A percentile compares a stretch with the other conserved stretches of the same genome.
These are phyloP conservation scores for Trichoderma pleuroti DNA, from an alignment of 2,329 filamentous ascomycete genomes.

Conservation along the genomic window DNA sequence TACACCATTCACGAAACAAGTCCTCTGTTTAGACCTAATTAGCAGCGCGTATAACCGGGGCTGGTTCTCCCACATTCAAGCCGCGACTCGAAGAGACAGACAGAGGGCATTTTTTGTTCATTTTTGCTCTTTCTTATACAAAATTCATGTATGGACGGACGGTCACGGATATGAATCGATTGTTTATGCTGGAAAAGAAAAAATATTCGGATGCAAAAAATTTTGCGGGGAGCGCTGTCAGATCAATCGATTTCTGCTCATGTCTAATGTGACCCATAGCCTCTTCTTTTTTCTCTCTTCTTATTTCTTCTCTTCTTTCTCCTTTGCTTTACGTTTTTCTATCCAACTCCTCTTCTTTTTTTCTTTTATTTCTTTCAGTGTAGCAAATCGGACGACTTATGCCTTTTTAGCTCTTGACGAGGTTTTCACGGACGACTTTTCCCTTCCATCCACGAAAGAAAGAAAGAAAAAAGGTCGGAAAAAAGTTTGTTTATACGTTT, in stretches of 20 bases:
- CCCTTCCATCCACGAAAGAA: neutral
- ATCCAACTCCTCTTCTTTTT: neutral
- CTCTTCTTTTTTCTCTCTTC: neutral
- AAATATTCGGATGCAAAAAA: neutral
- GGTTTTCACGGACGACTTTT: neutral
- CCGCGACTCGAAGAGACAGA: conserved; percentile 9
- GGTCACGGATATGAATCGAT: conserved; percentile 20
- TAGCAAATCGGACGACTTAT: conserved; percentile 5
- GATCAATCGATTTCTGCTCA: conserved; percentile 13
- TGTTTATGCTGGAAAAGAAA: conserved; percentile 14
- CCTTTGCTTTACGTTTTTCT: neutral
- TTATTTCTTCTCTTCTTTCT: neutral
- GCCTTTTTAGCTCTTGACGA: conserved; percentile 3
- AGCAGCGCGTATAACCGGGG: conserved; percentile 23
- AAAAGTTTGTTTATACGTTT: neutral
- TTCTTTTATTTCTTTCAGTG: neutral
- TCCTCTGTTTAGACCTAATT: conserved; percentile 13
- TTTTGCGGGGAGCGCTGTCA: neutral
- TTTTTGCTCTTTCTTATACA: conserved; percentile 15
- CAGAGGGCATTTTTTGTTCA: conserved; percentile 12
- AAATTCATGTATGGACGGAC: conserved; percentile 21
- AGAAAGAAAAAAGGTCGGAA: conserved; percentile 1
- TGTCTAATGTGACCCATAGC: conserved; percentile 3
- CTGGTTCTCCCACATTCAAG: conserved; percentile 23
- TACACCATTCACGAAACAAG: conserved; percentile 11